Evolutionary conservation across 2,329 filamentous ascomycete genomes (phyloP).

Genomic region (Albifimbria verrucaria): DNA sequence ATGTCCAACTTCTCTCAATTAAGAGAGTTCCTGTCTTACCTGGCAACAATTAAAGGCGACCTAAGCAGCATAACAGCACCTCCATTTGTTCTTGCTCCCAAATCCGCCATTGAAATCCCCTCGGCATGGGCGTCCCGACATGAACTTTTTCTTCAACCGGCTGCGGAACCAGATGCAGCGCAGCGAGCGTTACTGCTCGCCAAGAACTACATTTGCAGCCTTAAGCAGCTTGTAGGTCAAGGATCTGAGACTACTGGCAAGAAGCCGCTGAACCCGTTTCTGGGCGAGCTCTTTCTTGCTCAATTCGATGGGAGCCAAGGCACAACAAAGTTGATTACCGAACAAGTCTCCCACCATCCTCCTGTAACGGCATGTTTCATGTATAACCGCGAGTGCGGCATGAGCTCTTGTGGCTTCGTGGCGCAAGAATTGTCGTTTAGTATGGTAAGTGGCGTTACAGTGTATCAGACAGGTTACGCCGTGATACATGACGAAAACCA

Average conservation of each 20-base stretch:
- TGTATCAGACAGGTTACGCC: slow-evolving; percentile 4
- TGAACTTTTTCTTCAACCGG: slow-evolving; percentile 1
- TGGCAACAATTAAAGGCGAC: slow-evolving; percentile 3
- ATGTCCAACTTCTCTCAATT: slow-evolving; percentile 2
- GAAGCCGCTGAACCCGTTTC: slow-evolving; percentile 6
- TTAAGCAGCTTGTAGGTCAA: slow-evolving; percentile 3
- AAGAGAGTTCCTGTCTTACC: slow-evolving; percentile 3
- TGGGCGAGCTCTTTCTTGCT: slow-evolving; percentile 4
- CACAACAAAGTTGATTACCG: neutral
- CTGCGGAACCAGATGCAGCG: slow-evolving; percentile 1
- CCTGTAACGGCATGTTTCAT: slow-evolving; percentile 3
- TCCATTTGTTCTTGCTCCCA: slow-evolving; percentile 5
- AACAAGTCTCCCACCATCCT: slow-evolving; percentile 5
- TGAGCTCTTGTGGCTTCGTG: slow-evolving; percentile 1
- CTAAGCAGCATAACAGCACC: slow-evolving; percentile 2
- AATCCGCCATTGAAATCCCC: slow-evolving; percentile 6
- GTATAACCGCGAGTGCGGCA: slow-evolving; percentile 4
- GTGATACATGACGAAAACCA: neutral
- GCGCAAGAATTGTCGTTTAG: slow-evolving; percentile 5
- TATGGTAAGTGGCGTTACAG: slow-evolving; percentile 1
- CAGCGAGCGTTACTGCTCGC: slow-evolving; percentile 3
- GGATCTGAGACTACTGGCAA: neutral
- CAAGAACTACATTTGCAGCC: slow-evolving; percentile 6
- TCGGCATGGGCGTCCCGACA: slow-evolving; percentile 2
- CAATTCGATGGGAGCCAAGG: neutral